These are phyloP conservation scores for Penicillium aurantiogriseum DNA, from an alignment of 2,329 filamentous ascomycete genomes.

Conservation along the genomic window DNA sequence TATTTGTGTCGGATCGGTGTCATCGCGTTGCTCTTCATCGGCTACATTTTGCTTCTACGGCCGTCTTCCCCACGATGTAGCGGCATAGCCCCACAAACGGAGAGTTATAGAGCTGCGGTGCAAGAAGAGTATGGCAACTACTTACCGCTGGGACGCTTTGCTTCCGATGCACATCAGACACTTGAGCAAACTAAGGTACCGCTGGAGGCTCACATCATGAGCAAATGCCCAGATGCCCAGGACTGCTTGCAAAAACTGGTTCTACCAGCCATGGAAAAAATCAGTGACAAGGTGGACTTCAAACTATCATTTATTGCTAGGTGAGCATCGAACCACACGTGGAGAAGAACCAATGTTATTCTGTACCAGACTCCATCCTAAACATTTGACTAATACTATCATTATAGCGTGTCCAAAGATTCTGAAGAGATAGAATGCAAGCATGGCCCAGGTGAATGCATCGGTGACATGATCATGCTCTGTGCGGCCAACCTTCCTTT, in stretches of 20 bases:
- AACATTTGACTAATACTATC: slow-evolving; percentile 6
- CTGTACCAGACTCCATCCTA: background rate
- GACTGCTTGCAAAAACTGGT: slow-evolving; percentile 79
- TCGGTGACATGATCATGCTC: slow-evolving; percentile 92
- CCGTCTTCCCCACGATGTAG: slow-evolving; percentile 1
- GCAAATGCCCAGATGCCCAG: slow-evolving; percentile 89
- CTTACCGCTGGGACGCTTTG: background rate
- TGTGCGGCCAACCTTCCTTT: slow-evolving; percentile 72
- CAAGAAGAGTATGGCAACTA: background rate
- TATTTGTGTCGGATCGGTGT: slow-evolving; percentile 14
- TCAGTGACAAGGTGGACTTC: slow-evolving; percentile 85
- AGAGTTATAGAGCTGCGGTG: background rate
- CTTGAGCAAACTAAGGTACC: slow-evolving; percentile 54
- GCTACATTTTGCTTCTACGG: slow-evolving; percentile 14
- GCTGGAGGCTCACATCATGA: slow-evolving; percentile 93
- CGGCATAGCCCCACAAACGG: background rate
- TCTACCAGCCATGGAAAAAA: slow-evolving; percentile 79
- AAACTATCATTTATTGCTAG: slow-evolving; percentile 84
- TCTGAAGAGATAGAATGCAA: slow-evolving; percentile 84
- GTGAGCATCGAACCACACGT: slow-evolving; percentile 45
- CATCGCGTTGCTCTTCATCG: slow-evolving; percentile 11
- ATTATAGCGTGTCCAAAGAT: slow-evolving; percentile 58
- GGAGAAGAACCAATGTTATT: background rate
- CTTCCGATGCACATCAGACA: background rate
- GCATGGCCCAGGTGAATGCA: slow-evolving; percentile 85